Evolutionary conservation across 192 early-diverging fungal genomes (phyloP), one percentile per base, ranked within the genome.

Genomic region (Entophlyctis helioformis): DNA sequence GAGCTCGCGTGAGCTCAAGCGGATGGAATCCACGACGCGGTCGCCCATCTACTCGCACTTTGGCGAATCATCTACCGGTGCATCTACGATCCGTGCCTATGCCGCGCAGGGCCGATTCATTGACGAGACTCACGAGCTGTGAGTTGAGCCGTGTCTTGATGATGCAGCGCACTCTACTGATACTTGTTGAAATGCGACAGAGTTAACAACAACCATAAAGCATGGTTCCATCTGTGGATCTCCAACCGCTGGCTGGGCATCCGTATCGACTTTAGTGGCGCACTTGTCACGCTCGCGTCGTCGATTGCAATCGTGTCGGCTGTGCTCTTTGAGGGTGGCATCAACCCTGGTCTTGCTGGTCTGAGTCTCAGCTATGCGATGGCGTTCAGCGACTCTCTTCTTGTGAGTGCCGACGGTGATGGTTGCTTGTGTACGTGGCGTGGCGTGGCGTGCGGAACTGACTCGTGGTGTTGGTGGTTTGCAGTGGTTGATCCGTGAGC

Each of bases 311-410:
- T 95, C 36, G 33, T 93, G 2, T 49, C 54, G 41, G 27, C 46
- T 21, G 16, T 48, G 21, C 46, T 37, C 36, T 43, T 15, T 23
- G 58, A 68, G 20, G 66, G 71, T 42, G 48, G 36, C 12, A 73
- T 96, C 36, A 80, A 83, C 44, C 75, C 93, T 0, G 91, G 90
- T 5, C 60, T 84, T 56, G 87, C 89, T 25, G 95, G 86, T 39
- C 71, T 98, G 48, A 72, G 77, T 40, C 71, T 97, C 28, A 80
- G 71, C 47, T 91, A 91, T 51, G 70, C 87, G 0, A 64, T 91
- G n/a, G 79, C 73, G 50, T 89, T 92, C 54, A 81, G 83, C 0
- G 66, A 72, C 21, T 49, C 69, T 82, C 53, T 63, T 81, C 45
- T 91, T n/a, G n/a, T n/a, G n/a, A n/a, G n/a, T n/a, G n/a, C n/a